Conservation (phyloP, 2,329 filamentous ascomycete genomes). For the Ophiostoma quercus region DNA sequence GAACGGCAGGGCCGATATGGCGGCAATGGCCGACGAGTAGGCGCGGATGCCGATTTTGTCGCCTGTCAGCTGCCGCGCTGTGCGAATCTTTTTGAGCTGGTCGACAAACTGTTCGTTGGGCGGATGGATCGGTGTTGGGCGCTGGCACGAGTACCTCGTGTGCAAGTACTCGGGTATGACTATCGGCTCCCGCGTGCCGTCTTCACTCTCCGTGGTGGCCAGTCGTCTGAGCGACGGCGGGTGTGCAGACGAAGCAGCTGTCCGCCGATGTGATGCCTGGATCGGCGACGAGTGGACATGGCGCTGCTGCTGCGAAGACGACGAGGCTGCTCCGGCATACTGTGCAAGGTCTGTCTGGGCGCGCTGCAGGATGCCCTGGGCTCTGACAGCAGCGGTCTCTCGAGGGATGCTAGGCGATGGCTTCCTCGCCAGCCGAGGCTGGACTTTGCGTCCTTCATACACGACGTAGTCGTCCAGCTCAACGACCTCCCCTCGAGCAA, state of each 20-base stretch:
- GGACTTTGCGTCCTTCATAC: conserved; percentile 42
- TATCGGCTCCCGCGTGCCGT: background rate
- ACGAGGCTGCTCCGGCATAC: background rate
- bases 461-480: conserved; percentile 49
- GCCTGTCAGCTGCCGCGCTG: conserved; percentile 61
- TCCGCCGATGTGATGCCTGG: background rate
- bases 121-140: conserved; percentile 62
- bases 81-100: conserved; percentile 68
- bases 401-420: background rate
- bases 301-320: background rate
- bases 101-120: conserved; percentile 73
- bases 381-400: background rate
- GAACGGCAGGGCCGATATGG: conserved; percentile 73
- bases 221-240: background rate
- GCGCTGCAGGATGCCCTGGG: conserved; percentile 33
- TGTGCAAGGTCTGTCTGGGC: conserved; percentile 29
- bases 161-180: conserved; percentile 61
- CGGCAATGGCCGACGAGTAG: conserved; percentile 81
- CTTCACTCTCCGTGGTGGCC: background rate
- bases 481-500: conserved; percentile 42
- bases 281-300: background rate
- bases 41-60: conserved; percentile 78
- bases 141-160: conserved; percentile 71
- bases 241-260: background rate
- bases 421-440: background rate